These are phyloP conservation scores for Penicillium griseofulvum DNA, from an alignment of 2,329 filamentous ascomycete species.

Conservation along the genomic window DNA sequence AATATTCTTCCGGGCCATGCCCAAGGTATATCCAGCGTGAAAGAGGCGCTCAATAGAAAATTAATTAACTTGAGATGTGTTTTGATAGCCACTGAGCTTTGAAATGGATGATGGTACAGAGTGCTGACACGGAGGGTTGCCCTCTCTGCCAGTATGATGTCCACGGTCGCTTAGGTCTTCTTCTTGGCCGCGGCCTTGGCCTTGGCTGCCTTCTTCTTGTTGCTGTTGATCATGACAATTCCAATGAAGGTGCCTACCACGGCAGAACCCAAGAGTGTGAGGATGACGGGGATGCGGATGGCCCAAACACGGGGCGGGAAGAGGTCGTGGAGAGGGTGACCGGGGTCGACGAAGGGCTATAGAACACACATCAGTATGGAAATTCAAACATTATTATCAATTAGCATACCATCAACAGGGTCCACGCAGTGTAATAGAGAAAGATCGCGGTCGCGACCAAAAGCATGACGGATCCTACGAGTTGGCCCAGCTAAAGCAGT, in stretches of 20 bases:
- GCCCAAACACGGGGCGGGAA: slow-evolving; percentile 98
- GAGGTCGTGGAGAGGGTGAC: slow-evolving; percentile 88
- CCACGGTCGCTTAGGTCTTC: slow-evolving; percentile 62
- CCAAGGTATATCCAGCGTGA: background rate
- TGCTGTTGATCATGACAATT: slow-evolving; percentile 98
- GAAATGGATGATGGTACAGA: slow-evolving; percentile 4
- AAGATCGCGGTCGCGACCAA: slow-evolving; percentile 70
- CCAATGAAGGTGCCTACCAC: slow-evolving; percentile 95
- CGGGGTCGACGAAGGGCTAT: slow-evolving; percentile 94
- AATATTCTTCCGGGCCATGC: background rate
- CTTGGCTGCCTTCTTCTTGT: slow-evolving; percentile 95
- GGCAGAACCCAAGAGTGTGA: slow-evolving; percentile 85
- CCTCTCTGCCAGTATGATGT: slow-evolving; percentile 1
- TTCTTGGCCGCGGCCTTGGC: slow-evolving; percentile 79
- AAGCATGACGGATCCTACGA: slow-evolving; percentile 73
- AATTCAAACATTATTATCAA: background rate
- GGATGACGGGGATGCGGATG: slow-evolving; percentile 95
- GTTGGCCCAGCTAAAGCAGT: slow-evolving; percentile 78
- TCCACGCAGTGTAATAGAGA: slow-evolving; percentile 97
- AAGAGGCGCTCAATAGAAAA: background rate
- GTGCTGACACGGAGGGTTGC: background rate
- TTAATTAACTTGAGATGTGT: slow-evolving; percentile 2
- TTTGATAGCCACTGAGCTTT: background rate
- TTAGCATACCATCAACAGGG: slow-evolving; percentile 79
- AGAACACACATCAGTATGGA: background rate